Evolutionary conservation across 2,329 filamentous ascomycete species (phyloP).

Genomic region (Helicocarpus griseus): DNA sequence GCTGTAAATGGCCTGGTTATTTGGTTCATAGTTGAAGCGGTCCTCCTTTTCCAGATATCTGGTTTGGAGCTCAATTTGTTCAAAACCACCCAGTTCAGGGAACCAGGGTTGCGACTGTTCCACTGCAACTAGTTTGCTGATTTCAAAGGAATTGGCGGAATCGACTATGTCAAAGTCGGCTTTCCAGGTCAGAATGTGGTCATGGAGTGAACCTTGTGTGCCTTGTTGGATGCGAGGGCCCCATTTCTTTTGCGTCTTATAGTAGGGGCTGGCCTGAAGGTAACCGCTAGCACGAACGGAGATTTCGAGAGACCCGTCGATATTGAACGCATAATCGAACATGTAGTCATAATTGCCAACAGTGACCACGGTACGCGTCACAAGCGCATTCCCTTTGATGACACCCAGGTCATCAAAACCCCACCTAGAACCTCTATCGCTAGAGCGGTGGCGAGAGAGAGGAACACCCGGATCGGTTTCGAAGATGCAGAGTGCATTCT

Average conservation of each 20-base stretch:
- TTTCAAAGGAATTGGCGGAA: slow-evolving; percentile 27
- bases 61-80: slow-evolving; percentile 36
- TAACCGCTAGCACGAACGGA: slow-evolving; percentile 42
- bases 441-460: slow-evolving; percentile 40
- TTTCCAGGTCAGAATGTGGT: slow-evolving; percentile 49
- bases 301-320: slow-evolving; percentile 41
- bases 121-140: slow-evolving; percentile 26
- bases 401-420: slow-evolving; percentile 15
- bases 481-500: slow-evolving; percentile 47
- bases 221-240: slow-evolving; percentile 43
- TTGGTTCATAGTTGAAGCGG: slow-evolving; percentile 41
- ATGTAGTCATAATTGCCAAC: slow-evolving; percentile 38
- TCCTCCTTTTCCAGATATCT: slow-evolving; percentile 36
- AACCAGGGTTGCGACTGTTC: slow-evolving; percentile 18
- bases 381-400: slow-evolving; percentile 35
- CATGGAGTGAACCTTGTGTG: slow-evolving; percentile 43
- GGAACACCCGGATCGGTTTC: slow-evolving; percentile 43
- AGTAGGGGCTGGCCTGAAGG: slow-evolving; percentile 42
- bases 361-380: slow-evolving; percentile 33
- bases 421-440: slow-evolving; percentile 26
- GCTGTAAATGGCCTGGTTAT: slow-evolving; percentile 38
- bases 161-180: slow-evolving; percentile 45
- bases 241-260: slow-evolving; percentile 37
- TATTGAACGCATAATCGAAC: slow-evolving; percentile 34
- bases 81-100: slow-evolving; percentile 13